Conservation (phyloP, 192 early-diverging fungal species). For the Gamsiella multidivaricata region DNA sequence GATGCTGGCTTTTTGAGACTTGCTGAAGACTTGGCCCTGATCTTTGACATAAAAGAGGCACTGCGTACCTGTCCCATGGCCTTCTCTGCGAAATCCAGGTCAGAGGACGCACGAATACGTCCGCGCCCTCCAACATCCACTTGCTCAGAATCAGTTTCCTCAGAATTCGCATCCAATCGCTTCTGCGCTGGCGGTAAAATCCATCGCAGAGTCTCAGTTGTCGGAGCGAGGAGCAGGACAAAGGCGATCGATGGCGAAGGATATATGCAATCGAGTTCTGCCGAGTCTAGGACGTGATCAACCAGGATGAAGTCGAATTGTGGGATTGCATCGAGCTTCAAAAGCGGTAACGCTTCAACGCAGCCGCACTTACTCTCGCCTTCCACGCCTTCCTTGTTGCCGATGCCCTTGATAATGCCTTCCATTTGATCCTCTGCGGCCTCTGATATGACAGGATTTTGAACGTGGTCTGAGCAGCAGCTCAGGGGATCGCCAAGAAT, state of each 20-base stretch:
- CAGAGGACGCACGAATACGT: conserved; percentile 7
- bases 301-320: conserved; percentile 51
- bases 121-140: conserved; percentile 36
- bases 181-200: conserved; percentile 40
- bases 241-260: conserved; percentile 37
- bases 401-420: neutral
- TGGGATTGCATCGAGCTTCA: neutral
- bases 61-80: conserved; percentile 29
- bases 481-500: neutral
- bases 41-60: conserved; percentile 24
- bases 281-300: conserved; percentile 47
- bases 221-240: conserved; percentile 41
- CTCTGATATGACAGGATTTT: neutral
- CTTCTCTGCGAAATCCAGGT: conserved; percentile 20
- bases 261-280: conserved; percentile 40
- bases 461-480: neutral
- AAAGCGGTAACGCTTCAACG: neutral
- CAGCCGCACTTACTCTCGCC: no score
- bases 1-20: neutral
- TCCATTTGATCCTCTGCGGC: neutral
- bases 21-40: neutral
- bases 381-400: no score
- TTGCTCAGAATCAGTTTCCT: conserved; percentile 19
- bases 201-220: conserved; percentile 45
- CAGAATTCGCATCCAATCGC: neutral